Evolutionary conservation across 2,329 filamentous ascomycete species (phyloP), one percentile per base, ranked within the genome.

Genomic region (Scedosporium aurantiacum): DNA sequence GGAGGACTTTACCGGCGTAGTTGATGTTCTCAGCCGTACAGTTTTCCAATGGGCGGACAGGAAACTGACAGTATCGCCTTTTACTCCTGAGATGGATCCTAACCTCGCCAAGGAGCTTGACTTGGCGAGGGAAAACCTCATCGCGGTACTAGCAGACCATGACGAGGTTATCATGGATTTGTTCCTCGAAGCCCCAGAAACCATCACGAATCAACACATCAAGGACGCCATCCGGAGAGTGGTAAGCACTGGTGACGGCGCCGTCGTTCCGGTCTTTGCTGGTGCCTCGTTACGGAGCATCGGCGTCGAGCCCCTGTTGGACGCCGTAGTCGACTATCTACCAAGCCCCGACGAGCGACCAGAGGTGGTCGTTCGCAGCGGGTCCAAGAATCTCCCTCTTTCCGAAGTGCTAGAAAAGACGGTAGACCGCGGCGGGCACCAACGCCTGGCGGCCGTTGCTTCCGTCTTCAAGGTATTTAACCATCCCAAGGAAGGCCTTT

Each of bases 391-490:
- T 41, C 64, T 73, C 2, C 67, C 67, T 5, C 65, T 76, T 2
- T 61, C 64, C 1, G 66, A 78, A 2, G 68, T 79, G 5, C 70
- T 84, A 16, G 66, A 71, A 21, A 63, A 68, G 1, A 71, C 74
- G 25, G 72, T 72, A 25, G 77, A 76, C 63, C 71, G 71, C 23
- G 64, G 70, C 8, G 65, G 65, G 6, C 69, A 72, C 7, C 70
- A 73, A 12, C 70, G 70, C 1, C 68, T 78, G 27, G 74, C 77
- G 7, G 76, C 80, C 5, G 74, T 84, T 2, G 81, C 84, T 27
- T 89, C 88, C 16, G 83, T 97, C 1, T 99, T 97, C 82, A 99
- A 99, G 73, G 94, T 97, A 5, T 91, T 94, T 65, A 88, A 93
- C 66, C 93, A 97, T 68, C 78, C 89, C 7, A 88, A 88, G 65